These are phyloP conservation scores for Phenoliferia sp. DNA, from an alignment of 1,284 basidiomycete species.

Conservation along the genomic window DNA sequence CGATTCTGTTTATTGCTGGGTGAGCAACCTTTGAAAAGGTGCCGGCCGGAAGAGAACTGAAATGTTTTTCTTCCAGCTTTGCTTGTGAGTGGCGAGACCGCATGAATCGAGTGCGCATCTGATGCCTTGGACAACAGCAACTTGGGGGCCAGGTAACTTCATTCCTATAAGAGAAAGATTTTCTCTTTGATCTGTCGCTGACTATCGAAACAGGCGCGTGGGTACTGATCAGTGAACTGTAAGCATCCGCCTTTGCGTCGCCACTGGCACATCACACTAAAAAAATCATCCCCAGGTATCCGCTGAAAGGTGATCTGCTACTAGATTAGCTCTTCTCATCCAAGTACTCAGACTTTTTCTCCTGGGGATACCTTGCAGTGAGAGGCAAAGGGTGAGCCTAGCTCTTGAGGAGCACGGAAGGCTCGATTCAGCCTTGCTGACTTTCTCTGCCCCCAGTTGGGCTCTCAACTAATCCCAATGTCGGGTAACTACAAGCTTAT, in stretches of 20 bases:
- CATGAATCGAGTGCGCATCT: neutral
- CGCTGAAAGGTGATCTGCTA: neutral
- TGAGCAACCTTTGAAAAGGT: conserved; percentile 28
- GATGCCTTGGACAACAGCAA: neutral
- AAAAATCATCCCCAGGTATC: neutral
- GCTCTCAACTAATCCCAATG: too few species aligned
- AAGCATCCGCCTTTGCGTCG: neutral
- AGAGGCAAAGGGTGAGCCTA: neutral
- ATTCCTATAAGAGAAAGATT: neutral
- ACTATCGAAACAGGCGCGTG: neutral
- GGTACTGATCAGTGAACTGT: neutral
- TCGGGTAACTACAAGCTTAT: too few species aligned
- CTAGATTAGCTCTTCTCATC: too few species aligned
- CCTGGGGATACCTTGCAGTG: too few species aligned
- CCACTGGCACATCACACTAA: neutral
- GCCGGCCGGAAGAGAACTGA: neutral
- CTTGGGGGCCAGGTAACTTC: neutral
- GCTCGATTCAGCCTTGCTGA: neutral
- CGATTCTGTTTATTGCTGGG: conserved; percentile 40
- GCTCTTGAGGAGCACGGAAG: neutral
- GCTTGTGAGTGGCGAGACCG: neutral
- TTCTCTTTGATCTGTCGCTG: neutral
- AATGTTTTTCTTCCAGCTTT: neutral
- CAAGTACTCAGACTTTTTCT: too few species aligned
- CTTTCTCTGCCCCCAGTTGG: too few species aligned